These are phyloP conservation scores for Cardiosporidium cionae DNA, from an alignment of 169 alveolate genomes.

Conservation along the genomic window DNA sequence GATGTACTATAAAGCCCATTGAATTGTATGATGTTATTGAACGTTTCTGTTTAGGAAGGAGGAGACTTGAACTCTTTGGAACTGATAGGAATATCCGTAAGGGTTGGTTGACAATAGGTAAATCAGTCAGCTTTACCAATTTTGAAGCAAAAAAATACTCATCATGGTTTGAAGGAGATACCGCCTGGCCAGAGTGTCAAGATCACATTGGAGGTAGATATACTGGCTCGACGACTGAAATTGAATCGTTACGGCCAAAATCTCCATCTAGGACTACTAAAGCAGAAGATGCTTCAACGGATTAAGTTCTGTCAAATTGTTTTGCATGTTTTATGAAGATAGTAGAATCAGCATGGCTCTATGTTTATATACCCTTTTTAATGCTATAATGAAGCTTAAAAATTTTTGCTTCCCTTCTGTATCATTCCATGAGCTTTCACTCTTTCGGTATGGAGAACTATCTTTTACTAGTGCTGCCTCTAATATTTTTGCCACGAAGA, in stretches of 20 bases:
- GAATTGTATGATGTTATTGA: slow-evolving; percentile 83
- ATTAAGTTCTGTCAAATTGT: not conserved
- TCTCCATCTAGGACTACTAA: not conserved
- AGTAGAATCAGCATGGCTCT: too few species aligned
- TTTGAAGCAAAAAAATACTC: slow-evolving; percentile 11
- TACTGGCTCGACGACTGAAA: slow-evolving; percentile 16
- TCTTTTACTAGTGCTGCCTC: too few species aligned
- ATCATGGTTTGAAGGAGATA: slow-evolving; percentile 28
- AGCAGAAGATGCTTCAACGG: not conserved
- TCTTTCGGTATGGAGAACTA: too few species aligned
- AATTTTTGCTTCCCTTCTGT: too few species aligned
- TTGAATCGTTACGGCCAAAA: slow-evolving; percentile 13
- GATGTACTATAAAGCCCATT: slow-evolving; percentile 61
- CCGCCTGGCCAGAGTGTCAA: slow-evolving; percentile 1
- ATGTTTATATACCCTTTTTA: too few species aligned
- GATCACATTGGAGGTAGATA: slow-evolving; percentile 8
- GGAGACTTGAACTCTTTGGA: slow-evolving; percentile 82
- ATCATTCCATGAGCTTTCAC: too few species aligned
- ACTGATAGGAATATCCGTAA: slow-evolving; percentile 51
- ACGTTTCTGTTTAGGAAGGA: slow-evolving; percentile 83
- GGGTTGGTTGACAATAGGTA: slow-evolving; percentile 72
- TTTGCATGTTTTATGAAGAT: too few species aligned
- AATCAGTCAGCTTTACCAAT: slow-evolving; percentile 47
- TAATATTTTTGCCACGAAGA: too few species aligned
- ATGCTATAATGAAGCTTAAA: too few species aligned